Base-by-base conservation (phyloP, 331 rosid species). In the Pyrus hybrid region DNA sequence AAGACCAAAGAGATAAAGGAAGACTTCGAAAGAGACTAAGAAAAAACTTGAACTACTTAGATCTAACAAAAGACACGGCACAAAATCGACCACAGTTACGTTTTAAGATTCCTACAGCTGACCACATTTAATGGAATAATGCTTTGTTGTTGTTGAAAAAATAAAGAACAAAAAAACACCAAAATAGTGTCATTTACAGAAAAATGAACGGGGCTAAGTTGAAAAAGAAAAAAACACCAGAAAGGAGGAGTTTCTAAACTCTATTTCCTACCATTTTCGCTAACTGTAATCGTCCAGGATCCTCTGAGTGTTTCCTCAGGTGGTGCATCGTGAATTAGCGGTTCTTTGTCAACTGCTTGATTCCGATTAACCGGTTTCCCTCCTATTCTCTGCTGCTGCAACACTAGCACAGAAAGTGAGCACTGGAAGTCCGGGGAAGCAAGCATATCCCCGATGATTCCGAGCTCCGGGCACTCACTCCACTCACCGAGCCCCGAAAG, bases 401-500 rank as follows among this genome's bases (percentile, higher is more conserved):
- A 76, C 56, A 91, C 90, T 80, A 91, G 30, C 22, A 89, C 79
- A 0, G 97, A 85, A 3, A 91, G 84, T 21, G 86, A 76, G 21
- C 83, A 84, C 5, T 53, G 62, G 51, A 80, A 79, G 61, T 88
- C 91, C n/a, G 73, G 70, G 21, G 96, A 85, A 32, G 91, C 83
- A 25, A 91, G 77, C 91, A 91, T 88, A 49, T 91, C 96, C 7
- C 93, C 97, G 16, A 91, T 20, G 13, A 81, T 72, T 20, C 93
- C 97, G 1, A 88, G 75, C 82, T 89, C 96, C 0, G 86, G 86
- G 69, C 91, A 89, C 77, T 89, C 96, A 70, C 85, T 79, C 93
- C 97, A 91, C 13, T 75, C 76, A 6, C 83, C 86, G 62, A 86
- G 86, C 28, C 90, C 93, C 2, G 67, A 8, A 13, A 91, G 76